Evolutionary conservation across 768 basidiomycete species (phyloP), one percentile per base, ranked within the genome.

Genomic region (Naematelia aurantialba): DNA sequence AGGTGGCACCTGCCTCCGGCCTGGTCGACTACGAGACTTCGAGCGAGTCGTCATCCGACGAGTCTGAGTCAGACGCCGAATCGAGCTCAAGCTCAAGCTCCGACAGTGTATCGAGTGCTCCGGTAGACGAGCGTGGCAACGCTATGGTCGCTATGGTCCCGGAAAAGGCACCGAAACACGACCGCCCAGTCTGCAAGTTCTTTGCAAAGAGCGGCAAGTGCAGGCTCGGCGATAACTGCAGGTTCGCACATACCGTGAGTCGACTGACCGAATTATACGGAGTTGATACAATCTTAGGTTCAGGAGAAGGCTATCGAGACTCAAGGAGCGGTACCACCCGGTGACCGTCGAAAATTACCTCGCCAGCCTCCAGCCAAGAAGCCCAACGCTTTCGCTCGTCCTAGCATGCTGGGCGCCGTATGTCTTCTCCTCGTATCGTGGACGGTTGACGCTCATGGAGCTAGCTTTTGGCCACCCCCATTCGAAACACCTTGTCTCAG

Each of bases 401-500:
- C 87, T 5, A 85, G 85, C 14, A 81, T 96, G 19, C 78, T 96
- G 56, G 87, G 87, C 60, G 91, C 87, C 67, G 91, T 92, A 76
- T 73, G 85, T 77, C 51, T 26, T 14, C 26, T 34, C 45, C 54
- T 42, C 13, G 25, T 11, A 13, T 19, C 48, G 25, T 29, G 21
- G 34, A 47, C 27, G 51, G 13, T 26, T 25, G 30, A 8, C 10
- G 21, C 14, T 17, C 34, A 45, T 45, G 17, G 21, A 11, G 4
- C 30, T 3, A 31, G 19, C 53, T 60, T n/a, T 81, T 96, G 3
- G 79, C 87, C 19, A 89, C 87, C 12, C 91, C 94, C 72, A 91
- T 94, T 39, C 84, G 87, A 26, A 81, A 89, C 63, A 93, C 92
- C 0, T 82, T 92, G 3, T 93, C 91, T 1, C 92, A 92, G 75